Evolutionary conservation across 306 rosid genomes (phyloP).

Genomic region (Trifolium pratense): DNA sequence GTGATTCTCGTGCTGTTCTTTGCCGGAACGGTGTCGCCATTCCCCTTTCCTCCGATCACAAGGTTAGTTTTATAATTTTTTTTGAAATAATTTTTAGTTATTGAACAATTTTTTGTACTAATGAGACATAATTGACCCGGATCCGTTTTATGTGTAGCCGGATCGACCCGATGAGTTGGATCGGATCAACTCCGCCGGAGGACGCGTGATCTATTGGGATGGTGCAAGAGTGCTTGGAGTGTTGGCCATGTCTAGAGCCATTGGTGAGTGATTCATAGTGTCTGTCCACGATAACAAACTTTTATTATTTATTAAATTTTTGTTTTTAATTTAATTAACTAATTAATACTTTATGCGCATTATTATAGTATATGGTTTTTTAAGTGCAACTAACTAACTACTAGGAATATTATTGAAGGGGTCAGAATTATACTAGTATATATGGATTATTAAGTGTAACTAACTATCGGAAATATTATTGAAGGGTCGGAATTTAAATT

Average conservation of each 20-base stretch:
- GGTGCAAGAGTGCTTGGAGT: constrained; percentile 92
- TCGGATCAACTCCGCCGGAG: constrained; percentile 78
- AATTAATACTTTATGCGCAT: no score
- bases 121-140: neutral
- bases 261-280: constrained; percentile 51
- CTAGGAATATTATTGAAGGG: no score
- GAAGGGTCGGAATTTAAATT: no score
- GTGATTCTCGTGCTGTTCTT: constrained; percentile 93
- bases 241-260: constrained; percentile 88
- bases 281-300: constrained; percentile 25
- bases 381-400: no score
- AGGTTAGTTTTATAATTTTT: constrained; percentile 49
- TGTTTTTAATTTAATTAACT: neutral
- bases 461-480: no score
- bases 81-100: neutral
- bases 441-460: no score
- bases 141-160: constrained; percentile 57
- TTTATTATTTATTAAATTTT: neutral
- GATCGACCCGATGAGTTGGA: constrained; percentile 86
- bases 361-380: no score
- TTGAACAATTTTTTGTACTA: neutral
- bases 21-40: constrained; percentile 66
- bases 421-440: no score
- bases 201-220: constrained; percentile 91
- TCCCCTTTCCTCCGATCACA: constrained; percentile 91